Percentiles rank a stretch among this genome's conserved stretches.
Evolutionary conservation across 2,329 filamentous ascomycete species (phyloP).

Genomic region (Myriosclerotinia scirpicola): DNA sequence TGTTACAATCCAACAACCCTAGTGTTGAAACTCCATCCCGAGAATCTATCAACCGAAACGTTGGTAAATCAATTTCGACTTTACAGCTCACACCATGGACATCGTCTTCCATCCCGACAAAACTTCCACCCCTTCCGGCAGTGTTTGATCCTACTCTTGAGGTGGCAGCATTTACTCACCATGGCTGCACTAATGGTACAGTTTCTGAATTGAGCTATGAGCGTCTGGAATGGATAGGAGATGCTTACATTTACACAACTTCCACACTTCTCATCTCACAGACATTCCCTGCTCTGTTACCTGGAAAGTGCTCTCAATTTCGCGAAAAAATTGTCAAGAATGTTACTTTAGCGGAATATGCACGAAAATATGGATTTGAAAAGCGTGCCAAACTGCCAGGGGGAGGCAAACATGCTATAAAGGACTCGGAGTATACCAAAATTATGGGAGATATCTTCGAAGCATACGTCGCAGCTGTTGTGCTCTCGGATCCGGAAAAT

Average conservation of each 20-base stretch:
- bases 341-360: slow-evolving; percentile 69
- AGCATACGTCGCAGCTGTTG: slow-evolving; percentile 78
- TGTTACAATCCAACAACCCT: not conserved
- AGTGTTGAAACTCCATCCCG: slow-evolving; percentile 3
- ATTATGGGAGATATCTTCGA: slow-evolving; percentile 86
- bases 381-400: slow-evolving; percentile 54
- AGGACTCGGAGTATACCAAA: slow-evolving; percentile 61
- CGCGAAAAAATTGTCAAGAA: slow-evolving; percentile 82
- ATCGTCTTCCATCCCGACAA: slow-evolving; percentile 49
- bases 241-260: slow-evolving; percentile 79
- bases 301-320: slow-evolving; percentile 71
- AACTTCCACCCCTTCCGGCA: slow-evolving; percentile 59
- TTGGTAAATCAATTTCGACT: slow-evolving; percentile 8
- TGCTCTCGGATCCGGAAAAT: slow-evolving; percentile 63
- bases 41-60: not conserved
- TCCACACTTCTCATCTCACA: slow-evolving; percentile 73
- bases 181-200: slow-evolving; percentile 28
- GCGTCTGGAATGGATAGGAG: slow-evolving; percentile 82
- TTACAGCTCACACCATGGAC: slow-evolving; percentile 49
- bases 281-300: slow-evolving; percentile 63
- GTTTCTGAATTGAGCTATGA: slow-evolving; percentile 62
- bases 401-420: slow-evolving; percentile 12
- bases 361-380: slow-evolving; percentile 69
- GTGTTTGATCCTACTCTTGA: slow-evolving; percentile 61
- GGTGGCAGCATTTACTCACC: slow-evolving; percentile 66